Percentiles rank a stretch among this genome's conserved stretches.
phyloP scores from a whole-genome alignment of 1,284 basidiomycete genomes.

The Prillingera fragicola region DNA sequence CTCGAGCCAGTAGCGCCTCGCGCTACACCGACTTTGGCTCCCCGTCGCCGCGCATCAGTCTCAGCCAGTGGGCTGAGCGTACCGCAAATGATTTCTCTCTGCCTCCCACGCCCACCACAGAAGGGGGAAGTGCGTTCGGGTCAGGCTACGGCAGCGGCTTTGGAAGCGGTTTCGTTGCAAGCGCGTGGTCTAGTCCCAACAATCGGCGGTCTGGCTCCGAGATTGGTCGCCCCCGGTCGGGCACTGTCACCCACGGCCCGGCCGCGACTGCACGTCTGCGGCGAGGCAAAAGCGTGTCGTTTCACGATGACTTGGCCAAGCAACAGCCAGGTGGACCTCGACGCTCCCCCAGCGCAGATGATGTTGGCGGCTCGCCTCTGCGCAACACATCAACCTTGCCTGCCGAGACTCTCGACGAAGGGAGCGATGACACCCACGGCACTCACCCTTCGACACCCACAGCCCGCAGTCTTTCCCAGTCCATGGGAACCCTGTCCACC shows the following conservation, averaged over 20 bases:
- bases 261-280: slow-evolving; percentile 5
- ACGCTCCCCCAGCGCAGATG: no score
- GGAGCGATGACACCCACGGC: no score
- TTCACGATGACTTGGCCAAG: no score
- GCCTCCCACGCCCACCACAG: slow-evolving; percentile 13
- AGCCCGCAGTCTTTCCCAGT: background rate
- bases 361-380: slow-evolving; percentile 3
- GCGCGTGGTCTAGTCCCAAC: background rate
- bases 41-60: slow-evolving; percentile 32
- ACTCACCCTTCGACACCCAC: background rate
- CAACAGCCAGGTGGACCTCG: no score
- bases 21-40: slow-evolving; percentile 9
- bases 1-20: slow-evolving; percentile 17
- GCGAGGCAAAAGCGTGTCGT: slow-evolving; percentile 22
- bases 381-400: slow-evolving; percentile 1
- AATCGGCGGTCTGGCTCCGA: slow-evolving; percentile 18
- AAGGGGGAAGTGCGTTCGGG: background rate
- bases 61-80: slow-evolving; percentile 37
- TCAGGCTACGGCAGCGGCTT: background rate
- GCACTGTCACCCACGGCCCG: background rate
- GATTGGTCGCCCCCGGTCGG: slow-evolving; percentile 8
- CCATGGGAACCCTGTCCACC: background rate
- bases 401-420: no score
- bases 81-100: slow-evolving; percentile 14
- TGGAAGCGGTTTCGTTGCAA: background rate